A percentile compares a stretch with the other conserved stretches of the same genome.
phyloP scores from a whole-genome alignment of 2,329 filamentous ascomycete species.

The Dothistroma septosporum region DNA sequence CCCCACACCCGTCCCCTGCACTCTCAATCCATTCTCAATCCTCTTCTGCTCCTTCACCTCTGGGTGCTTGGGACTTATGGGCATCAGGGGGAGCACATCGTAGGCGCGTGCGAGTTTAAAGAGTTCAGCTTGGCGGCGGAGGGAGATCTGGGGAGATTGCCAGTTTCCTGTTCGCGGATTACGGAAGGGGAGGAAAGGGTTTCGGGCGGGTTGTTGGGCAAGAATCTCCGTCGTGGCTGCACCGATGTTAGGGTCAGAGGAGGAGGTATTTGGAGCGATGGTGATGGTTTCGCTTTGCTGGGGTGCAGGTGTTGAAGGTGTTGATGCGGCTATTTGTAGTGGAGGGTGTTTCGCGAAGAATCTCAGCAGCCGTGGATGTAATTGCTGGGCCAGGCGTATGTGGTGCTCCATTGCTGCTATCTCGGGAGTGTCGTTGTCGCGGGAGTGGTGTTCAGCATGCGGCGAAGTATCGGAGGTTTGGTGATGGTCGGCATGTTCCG shows the following conservation, averaged over 20 bases:
- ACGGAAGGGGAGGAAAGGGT: slow-evolving; percentile 78
- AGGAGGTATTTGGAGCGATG: slow-evolving; percentile 32
- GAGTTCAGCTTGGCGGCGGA: slow-evolving; percentile 84
- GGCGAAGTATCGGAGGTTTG: slow-evolving; percentile 1
- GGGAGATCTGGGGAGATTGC: slow-evolving; percentile 77
- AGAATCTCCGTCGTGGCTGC: slow-evolving; percentile 32
- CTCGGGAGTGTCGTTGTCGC: slow-evolving; percentile 1
- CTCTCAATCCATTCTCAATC: slow-evolving; percentile 73
- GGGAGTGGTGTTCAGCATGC: slow-evolving; percentile 4
- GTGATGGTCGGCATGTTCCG: neutral
- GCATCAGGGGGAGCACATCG: slow-evolving; percentile 35
- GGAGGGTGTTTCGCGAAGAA: slow-evolving; percentile 93
- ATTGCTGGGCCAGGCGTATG: slow-evolving; percentile 62
- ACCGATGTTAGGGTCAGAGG: slow-evolving; percentile 42
- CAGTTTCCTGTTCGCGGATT: slow-evolving; percentile 75
- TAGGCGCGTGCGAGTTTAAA: slow-evolving; percentile 74
- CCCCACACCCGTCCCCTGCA: slow-evolving; percentile 84
- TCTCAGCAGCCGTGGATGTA: slow-evolving; percentile 72
- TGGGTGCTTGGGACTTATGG: slow-evolving; percentile 33
- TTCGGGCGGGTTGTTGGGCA: slow-evolving; percentile 38
- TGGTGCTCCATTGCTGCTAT: slow-evolving; percentile 28
- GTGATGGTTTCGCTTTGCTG: slow-evolving; percentile 42
- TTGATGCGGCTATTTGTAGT: slow-evolving; percentile 30
- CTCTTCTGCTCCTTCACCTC: slow-evolving; percentile 66
- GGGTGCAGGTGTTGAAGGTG: slow-evolving; percentile 22